Conservation (phyloP, 2,329 filamentous ascomycete species). For the Trichoderma atroviride region DNA sequence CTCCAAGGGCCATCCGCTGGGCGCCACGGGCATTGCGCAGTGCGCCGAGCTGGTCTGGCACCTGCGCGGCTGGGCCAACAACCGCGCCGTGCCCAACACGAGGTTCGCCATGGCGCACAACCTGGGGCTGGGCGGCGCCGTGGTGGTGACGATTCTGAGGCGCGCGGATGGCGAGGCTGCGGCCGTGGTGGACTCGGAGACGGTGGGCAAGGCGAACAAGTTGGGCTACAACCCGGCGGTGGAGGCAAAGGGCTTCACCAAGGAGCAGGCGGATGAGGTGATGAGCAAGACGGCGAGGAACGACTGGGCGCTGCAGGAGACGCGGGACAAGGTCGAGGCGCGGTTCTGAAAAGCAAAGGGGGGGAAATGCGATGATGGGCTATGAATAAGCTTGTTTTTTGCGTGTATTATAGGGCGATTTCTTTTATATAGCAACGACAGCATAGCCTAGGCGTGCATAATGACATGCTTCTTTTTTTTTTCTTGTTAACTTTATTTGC, state of each 20-base stretch:
- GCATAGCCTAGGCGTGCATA: not conserved
- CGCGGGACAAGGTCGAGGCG: conserved; percentile 45
- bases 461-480: not conserved
- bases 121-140: conserved; percentile 86
- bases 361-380: not conserved
- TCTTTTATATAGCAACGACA: not conserved
- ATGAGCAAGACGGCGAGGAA: conserved; percentile 67
- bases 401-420: not conserved
- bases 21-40: conserved; percentile 92
- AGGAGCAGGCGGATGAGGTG: conserved; percentile 69
- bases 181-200: conserved; percentile 59
- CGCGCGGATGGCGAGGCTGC: conserved; percentile 75
- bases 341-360: conserved; percentile 35
- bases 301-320: conserved; percentile 78
- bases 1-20: conserved; percentile 92
- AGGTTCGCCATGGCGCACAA: conserved; percentile 86
- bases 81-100: conserved; percentile 71
- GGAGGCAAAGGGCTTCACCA: conserved; percentile 85
- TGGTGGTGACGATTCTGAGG: conserved; percentile 86
- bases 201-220: conserved; percentile 66
- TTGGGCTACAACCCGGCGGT: conserved; percentile 92
- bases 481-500: too few relatives aligned
- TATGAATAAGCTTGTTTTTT: not conserved
- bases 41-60: conserved; percentile 97
- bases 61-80: conserved; percentile 92